Evolutionary conservation across 768 basidiomycete species (phyloP).

Genomic region (Pulveroboletus sp.): DNA sequence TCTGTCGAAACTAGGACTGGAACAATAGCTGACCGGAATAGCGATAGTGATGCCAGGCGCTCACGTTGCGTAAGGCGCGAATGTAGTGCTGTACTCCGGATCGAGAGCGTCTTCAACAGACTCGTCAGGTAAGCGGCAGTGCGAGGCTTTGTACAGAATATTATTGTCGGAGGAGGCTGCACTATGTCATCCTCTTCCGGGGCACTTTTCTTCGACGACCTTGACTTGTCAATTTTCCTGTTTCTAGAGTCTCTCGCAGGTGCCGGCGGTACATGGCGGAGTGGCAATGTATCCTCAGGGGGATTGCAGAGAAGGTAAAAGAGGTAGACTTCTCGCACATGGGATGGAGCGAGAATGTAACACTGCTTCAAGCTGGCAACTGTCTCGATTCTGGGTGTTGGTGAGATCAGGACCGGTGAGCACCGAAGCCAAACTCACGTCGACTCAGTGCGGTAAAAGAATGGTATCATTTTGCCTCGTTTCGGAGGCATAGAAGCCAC

Average conservation of each 20-base stretch:
- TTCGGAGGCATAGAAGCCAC: constrained; percentile 68
- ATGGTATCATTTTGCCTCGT: constrained; percentile 81
- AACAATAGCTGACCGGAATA: constrained; percentile 82
- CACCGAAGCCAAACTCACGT: constrained; percentile 44
- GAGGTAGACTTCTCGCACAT: constrained; percentile 89
- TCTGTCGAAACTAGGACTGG: constrained; percentile 94
- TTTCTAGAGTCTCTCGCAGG: constrained; percentile 14
- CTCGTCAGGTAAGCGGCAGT: constrained; percentile 87
- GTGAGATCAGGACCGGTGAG: background rate
- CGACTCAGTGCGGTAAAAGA: constrained; percentile 75
- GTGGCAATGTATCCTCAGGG: constrained; percentile 64
- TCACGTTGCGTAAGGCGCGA: constrained; percentile 92
- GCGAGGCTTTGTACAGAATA: constrained; percentile 81
- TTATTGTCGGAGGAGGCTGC: constrained; percentile 92
- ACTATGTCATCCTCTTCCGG: constrained; percentile 47
- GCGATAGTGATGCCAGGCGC: constrained; percentile 73
- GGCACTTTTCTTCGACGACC: constrained; percentile 28
- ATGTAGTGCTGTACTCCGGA: constrained; percentile 87
- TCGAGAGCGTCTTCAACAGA: constrained; percentile 69
- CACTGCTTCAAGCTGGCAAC: constrained; percentile 83
- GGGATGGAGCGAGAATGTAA: constrained; percentile 90
- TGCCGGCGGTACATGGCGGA: constrained; percentile 62
- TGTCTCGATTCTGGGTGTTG: constrained; percentile 66
- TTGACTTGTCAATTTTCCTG: constrained; percentile 33
- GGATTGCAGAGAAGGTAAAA: constrained; percentile 87